Evolutionary conservation across 2,329 filamentous ascomycete genomes (phyloP), one percentile per base, ranked within the genome.

Genomic region (Aspergillus quadricinctus): DNA sequence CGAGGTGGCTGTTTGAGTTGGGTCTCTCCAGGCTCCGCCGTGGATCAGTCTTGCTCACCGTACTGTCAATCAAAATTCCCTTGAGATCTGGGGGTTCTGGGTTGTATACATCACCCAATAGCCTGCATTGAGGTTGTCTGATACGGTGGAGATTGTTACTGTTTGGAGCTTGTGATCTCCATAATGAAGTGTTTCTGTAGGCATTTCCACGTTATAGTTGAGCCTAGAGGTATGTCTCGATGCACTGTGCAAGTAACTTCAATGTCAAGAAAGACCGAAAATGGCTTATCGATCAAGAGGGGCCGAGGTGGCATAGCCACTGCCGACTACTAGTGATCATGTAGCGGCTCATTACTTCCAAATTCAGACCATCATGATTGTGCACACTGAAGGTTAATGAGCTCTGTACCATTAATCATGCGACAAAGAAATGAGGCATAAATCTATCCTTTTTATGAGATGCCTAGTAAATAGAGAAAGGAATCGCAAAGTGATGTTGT

Each of bases 1-100:
- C 1, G 68, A 67, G 7, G 61, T 54, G 3, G 73, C 66, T 11
- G 72, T 74, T 40, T 76, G 67, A 10, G 62, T 66, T 50, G 77
- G 77, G 58, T 80, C 78, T 46, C 78, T 73, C 74, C 78, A 80
- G 61, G 77, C 78, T 53, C 78, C 78, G 46, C 78, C 78, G 61
- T 80, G 78, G 56, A 80, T 77, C 58, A 75, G 78, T 53, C 74
- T 76, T 52, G 19, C 4, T 40, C 19, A 23, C 8, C 21, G 21
- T n/a, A 28, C 28, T 49, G 29, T 52, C 54, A 41, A 48, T 54
- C 23, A 27, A 46, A 2, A 40, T 11, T 49, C 28, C 4, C 4
- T 41, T 14, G 14, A 37, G 45, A 21, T 49, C 40, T 56, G 40
- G 29, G 31, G 37, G 40, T 37, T 52, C 45, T 41, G 43, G 43